Conservation (phyloP, 2,329 filamentous ascomycete genomes). For the Talaromyces rugulosus region DNA sequence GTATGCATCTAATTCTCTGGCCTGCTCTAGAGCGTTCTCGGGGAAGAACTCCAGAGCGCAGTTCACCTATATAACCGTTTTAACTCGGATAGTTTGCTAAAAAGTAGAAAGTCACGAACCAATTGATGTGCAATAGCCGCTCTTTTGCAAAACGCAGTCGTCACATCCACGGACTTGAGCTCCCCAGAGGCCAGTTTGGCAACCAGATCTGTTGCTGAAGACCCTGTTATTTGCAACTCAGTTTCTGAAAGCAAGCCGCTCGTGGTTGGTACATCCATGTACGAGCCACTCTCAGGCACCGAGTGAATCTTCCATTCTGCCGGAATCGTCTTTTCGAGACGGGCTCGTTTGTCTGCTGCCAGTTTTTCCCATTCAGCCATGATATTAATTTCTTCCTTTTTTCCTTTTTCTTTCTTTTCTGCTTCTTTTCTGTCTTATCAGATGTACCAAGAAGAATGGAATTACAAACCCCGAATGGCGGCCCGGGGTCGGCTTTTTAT, state of each 20-base stretch:
- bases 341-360: conserved; percentile 17
- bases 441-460: not conserved
- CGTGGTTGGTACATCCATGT: conserved; percentile 14
- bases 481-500: not conserved
- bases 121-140: conserved; percentile 26
- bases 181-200: conserved; percentile 15
- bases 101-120: not conserved
- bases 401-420: not conserved
- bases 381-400: not conserved
- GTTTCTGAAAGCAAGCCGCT: conserved; percentile 15
- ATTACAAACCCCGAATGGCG: not conserved
- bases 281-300: conserved; percentile 8
- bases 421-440: not conserved
- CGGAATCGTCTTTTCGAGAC: conserved; percentile 17
- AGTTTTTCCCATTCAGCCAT: conserved; percentile 16
- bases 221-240: conserved; percentile 17
- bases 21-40: conserved; percentile 16
- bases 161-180: conserved; percentile 18
- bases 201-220: conserved; percentile 16
- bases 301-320: conserved; percentile 16
- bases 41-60: conserved; percentile 24
- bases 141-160: conserved; percentile 46
- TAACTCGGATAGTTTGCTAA: not conserved
- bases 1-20: conserved; percentile 18
- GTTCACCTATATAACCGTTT: conserved; percentile 15